These are phyloP conservation scores for Sordaria brevicollis DNA, from an alignment of 495 filamentous ascomycete species.

Conservation along the genomic window DNA sequence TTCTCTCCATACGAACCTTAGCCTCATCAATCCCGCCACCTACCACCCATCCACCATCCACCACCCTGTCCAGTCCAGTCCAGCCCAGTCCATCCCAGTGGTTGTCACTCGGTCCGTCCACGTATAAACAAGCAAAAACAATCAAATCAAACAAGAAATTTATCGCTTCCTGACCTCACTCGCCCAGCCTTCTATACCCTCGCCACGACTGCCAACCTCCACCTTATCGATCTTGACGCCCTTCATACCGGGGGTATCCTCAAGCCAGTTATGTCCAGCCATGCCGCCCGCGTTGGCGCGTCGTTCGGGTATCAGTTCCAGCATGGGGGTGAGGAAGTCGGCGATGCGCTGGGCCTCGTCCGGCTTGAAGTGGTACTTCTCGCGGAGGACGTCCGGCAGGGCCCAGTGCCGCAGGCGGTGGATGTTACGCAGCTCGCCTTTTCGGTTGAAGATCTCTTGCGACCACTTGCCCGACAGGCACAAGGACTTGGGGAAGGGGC, in stretches of 20 bases:
- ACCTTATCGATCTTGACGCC: constrained; percentile 58
- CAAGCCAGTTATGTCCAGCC: constrained; percentile 70
- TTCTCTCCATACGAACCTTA: no score
- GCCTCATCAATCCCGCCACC: no score
- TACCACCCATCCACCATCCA: no score
- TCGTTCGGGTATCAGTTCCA: constrained; percentile 77
- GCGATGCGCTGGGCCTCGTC: constrained; percentile 68
- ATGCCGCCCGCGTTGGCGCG: constrained; percentile 95
- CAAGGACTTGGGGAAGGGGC: constrained; percentile 83
- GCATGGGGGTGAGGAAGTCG: constrained; percentile 86
- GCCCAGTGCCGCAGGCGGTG: constrained; percentile 96
- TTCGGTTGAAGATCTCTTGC: constrained; percentile 97
- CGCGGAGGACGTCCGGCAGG: constrained; percentile 80
- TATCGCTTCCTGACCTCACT: constrained; percentile 79
- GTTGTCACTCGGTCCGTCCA: neutral
- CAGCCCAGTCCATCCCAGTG: no score
- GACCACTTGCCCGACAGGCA: constrained; percentile 92
- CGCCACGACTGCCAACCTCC: constrained; percentile 69
- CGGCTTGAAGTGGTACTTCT: constrained; percentile 90
- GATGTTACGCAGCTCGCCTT: constrained; percentile 96
- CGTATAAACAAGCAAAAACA: neutral
- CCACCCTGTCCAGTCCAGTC: no score
- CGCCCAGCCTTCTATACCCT: constrained; percentile 95
- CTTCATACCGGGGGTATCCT: constrained; percentile 81
- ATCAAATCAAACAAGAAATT: constrained; percentile 2